Conservation (phyloP, 192 early-diverging fungal genomes). For the Chytriomyces sp. region DNA sequence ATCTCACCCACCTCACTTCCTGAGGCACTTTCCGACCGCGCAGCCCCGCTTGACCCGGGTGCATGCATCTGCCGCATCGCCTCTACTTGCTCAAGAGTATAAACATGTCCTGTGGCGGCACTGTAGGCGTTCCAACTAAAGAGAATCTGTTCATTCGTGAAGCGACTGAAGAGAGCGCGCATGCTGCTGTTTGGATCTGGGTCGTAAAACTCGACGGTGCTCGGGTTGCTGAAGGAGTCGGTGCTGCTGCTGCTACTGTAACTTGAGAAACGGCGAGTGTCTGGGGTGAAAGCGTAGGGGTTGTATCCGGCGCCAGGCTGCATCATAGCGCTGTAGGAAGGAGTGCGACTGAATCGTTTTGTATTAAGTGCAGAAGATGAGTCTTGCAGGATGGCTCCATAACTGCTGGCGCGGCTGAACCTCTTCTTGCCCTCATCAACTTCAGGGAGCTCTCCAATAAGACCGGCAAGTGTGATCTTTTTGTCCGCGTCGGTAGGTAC, state of each 20-base stretch:
- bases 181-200: slow-evolving; percentile 12
- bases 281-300: background rate
- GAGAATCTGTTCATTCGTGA: slow-evolving; percentile 22
- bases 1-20: no score
- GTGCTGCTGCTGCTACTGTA: background rate
- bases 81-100: slow-evolving; percentile 16
- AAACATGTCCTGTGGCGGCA: slow-evolving; percentile 10
- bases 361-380: background rate
- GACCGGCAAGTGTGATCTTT: background rate
- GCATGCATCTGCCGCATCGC: slow-evolving; percentile 17
- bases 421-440: background rate
- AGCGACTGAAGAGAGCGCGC: slow-evolving; percentile 13
- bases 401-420: background rate
- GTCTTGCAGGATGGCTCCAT: background rate
- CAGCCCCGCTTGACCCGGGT: no score
- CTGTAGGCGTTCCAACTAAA: slow-evolving; percentile 20
- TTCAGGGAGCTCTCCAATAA: slow-evolving; percentile 9
- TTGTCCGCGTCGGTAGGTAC: background rate
- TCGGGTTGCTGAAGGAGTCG: background rate
- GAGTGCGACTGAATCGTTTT: background rate
- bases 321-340: background rate
- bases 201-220: background rate
- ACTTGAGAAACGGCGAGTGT: background rate
- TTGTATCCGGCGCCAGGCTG: background rate
- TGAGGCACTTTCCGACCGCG: no score